Evolutionary conservation across 345 rosid species (phyloP), one percentile per base, ranked within the genome.

Genomic region (Populus tremula): DNA sequence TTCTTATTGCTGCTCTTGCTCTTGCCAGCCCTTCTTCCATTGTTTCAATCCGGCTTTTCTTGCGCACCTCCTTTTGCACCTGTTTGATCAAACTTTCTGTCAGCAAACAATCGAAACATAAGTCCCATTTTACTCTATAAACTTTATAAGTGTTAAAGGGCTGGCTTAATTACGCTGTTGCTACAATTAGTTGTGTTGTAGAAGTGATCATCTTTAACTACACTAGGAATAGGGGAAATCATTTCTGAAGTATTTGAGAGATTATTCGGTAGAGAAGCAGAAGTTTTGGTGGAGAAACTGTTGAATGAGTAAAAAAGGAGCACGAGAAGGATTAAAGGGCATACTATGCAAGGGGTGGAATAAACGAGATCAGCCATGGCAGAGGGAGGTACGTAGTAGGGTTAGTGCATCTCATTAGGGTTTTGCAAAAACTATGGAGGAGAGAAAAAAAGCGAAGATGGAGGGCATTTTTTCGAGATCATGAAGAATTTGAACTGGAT

Each of bases 351-450:
- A 36, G 85, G 87, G 25, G 82, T 50, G 63, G 87, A 73, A 80
- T 86, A 86, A 39, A 83, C 84, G 76, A 83, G 76, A 66, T 81
- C 94, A 36, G 84, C 91, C 94, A 88, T 90, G 23, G 39, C 17
- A 12, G 45, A 35, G 25, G 2, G 6, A 54, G 5, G 1, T 27
- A 27, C 27, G 27, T 29, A 47, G 53, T 47, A 47, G 1, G 5
- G 20, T 47, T 14, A 47, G 20, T 47, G 53, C 53, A 14, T 14
- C 18, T 47, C 53, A 14, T 47, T 47, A 47, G 53, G 53, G 53
- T 47, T 47, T 47, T 47, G 5, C 16, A 12, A 14, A 47, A 14
- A 47, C 53, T 1, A 14, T 14, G 53, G 53, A 47, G 53, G 18
- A 47, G 53, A 47, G 12, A 14, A 47, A 47, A 33, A 47, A 3